Conservation (phyloP, 768 basidiomycete species). For the Mycena crocata region DNA sequence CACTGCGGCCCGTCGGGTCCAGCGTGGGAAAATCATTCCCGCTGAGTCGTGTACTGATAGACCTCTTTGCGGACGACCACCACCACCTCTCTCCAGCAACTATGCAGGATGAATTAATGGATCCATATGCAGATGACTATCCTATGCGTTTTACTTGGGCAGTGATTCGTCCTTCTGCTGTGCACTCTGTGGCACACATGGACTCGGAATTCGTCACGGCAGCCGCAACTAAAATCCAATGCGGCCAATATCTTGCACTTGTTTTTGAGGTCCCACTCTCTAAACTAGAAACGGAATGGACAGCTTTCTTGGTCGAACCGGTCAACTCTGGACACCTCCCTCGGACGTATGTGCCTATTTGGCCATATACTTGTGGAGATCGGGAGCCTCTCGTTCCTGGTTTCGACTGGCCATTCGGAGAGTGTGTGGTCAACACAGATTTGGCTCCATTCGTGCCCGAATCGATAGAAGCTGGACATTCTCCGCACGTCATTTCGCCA, state of each 20-base stretch:
- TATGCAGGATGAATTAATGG: too few relatives aligned
- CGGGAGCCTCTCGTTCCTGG: neutral
- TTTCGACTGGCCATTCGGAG: conserved; percentile 12
- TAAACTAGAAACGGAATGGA: neutral
- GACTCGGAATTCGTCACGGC: neutral
- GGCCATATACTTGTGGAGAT: neutral
- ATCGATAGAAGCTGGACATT: too few relatives aligned
- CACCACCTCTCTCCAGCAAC: too few relatives aligned
- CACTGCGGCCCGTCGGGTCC: too few relatives aligned
- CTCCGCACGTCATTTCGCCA: neutral
- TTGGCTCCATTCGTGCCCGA: neutral
- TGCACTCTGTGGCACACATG: neutral
- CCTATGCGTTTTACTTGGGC: conserved; percentile 10
- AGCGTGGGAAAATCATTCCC: too few relatives aligned
- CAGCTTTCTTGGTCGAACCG: conserved; percentile 3
- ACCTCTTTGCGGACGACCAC: too few relatives aligned
- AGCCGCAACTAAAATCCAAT: neutral
- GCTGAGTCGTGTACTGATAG: too few relatives aligned
- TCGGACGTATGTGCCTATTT: neutral
- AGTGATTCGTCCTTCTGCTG: conserved; percentile 1
- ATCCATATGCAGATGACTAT: too few relatives aligned
- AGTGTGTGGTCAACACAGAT: neutral
- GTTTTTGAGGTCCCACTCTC: too few relatives aligned
- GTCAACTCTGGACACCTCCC: neutral
- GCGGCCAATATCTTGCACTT: conserved; percentile 6